Percentiles rank a stretch among this genome's conserved stretches.
Evolutionary conservation across 768 basidiomycete species (phyloP).

Genomic region (Boletus huronensis): DNA sequence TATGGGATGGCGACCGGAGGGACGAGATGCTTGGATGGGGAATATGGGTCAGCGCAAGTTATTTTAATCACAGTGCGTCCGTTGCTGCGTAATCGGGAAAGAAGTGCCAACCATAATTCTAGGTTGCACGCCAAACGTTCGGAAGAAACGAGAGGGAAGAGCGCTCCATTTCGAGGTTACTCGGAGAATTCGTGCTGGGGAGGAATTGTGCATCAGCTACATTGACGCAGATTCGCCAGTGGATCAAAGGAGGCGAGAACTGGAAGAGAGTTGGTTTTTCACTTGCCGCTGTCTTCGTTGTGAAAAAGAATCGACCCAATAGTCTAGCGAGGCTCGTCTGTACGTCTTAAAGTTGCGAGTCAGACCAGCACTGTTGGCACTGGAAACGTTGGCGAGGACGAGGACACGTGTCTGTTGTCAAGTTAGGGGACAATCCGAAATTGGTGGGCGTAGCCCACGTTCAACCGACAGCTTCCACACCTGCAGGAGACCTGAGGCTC

Average conservation of each 20-base stretch:
- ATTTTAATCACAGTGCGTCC: conserved; percentile 64
- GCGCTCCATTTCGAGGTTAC: conserved; percentile 46
- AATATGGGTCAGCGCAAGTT: conserved; percentile 56
- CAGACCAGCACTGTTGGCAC: not conserved
- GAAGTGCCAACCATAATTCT: not conserved
- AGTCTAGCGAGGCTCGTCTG: not conserved
- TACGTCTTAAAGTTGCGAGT: not conserved
- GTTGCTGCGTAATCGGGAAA: not conserved
- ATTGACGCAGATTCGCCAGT: conserved; percentile 36
- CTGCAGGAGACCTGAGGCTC: not conserved
- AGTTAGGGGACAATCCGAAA: conserved; percentile 7
- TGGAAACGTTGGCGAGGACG: not conserved
- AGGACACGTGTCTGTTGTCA: not conserved
- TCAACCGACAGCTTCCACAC: conserved; percentile 1
- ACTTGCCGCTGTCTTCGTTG: conserved; percentile 49
- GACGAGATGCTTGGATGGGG: conserved; percentile 66
- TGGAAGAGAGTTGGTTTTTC: conserved; percentile 56
- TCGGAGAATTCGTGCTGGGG: conserved; percentile 41
- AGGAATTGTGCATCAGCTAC: conserved; percentile 61
- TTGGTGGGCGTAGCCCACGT: conserved; percentile 17
- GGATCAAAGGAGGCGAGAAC: conserved; percentile 37
- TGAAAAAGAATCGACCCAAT: conserved; percentile 16
- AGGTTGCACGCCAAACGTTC: conserved; percentile 55
- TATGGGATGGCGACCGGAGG: conserved; percentile 53
- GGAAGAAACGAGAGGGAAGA: conserved; percentile 44